Evolutionary conservation across 345 rosid genomes (phyloP).

Genomic region (Angophora floribunda): DNA sequence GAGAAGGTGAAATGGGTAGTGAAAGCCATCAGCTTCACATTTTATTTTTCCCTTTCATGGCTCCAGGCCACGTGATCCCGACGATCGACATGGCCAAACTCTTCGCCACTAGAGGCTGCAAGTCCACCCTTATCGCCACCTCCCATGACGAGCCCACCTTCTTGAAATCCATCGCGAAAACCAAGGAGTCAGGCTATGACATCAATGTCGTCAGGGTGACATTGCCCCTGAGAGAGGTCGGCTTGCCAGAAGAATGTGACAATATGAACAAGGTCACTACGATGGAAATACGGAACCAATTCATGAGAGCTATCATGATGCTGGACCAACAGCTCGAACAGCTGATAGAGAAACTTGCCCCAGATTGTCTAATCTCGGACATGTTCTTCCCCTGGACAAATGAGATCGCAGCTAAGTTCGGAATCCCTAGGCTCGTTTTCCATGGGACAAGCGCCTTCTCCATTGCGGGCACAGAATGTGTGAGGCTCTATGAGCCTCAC

Average conservation of each 20-base stretch:
- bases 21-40: neutral
- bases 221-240: slow-evolving; percentile 9
- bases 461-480: neutral
- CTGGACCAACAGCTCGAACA: slow-evolving; percentile 8
- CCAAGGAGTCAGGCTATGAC: slow-evolving; percentile 1
- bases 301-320: neutral
- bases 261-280: neutral
- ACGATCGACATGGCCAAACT: slow-evolving; percentile 28
- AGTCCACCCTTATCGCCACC: slow-evolving; percentile 8
- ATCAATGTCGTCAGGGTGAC: slow-evolving; percentile 4
- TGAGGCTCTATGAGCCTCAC: neutral
- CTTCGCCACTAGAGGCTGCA: slow-evolving; percentile 13
- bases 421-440: slow-evolving; percentile 23
- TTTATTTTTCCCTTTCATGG: slow-evolving; percentile 28
- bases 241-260: slow-evolving; percentile 15
- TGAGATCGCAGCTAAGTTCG: slow-evolving; percentile 7
- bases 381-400: slow-evolving; percentile 24
- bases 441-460: neutral
- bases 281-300: neutral
- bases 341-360: neutral
- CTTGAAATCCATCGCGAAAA: neutral
- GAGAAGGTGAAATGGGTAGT: neutral
- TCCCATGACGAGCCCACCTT: slow-evolving; percentile 7
- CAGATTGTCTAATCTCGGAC: slow-evolving; percentile 2
- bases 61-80: slow-evolving; percentile 28